Base-by-base conservation (phyloP, 2,329 filamentous ascomycete species). In the Xylaria sp. region DNA sequence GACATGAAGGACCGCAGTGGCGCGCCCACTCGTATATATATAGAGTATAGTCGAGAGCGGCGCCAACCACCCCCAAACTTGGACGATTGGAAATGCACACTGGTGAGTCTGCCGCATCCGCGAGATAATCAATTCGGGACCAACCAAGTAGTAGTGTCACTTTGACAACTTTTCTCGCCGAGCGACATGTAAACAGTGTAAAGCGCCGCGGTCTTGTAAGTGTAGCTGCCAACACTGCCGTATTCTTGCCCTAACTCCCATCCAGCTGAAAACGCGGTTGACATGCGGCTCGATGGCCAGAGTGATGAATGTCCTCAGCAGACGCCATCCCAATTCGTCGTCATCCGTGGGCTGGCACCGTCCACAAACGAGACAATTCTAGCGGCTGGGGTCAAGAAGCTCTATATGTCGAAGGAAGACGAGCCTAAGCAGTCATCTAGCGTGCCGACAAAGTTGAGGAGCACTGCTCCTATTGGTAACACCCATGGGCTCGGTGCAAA, bases 351-450 rank as follows among this genome's bases (percentile, higher is more conserved):
- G 7, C 78, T 96, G 6, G 87, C 91, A 31, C 77, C 85, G 0
- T 88, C 89, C 13, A 86, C 92, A 5, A 90, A 83, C 6, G 91
- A 94, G 74, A 86, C 90, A 57, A 79, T 90, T 48, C 80, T 96
- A 9, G 89, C 88, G 1, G 87, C 86, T 58, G 91, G 91, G 23
- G 85, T 92, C 51, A 85, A 87, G 68, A 91, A 91, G 67, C 81
- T 96, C 3, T 91, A 91, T 70, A 72, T 84, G n/a, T 73, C 79
- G 33, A 79, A 80, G 47, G 89, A 87, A 65, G 82, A 83, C 0
- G 81, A 83, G 46, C 77, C 75, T 2, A 77, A 79, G 67, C 75
- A 78, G 67, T 64, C 76, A 68, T 66, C 85, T 37, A 81, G 75
- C n/a, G 75, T 77, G 1, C 74, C 78, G 2, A 78, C 81, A 23